A percentile compares a stretch with the other conserved stretches of the same genome.
phyloP scores from a whole-genome alignment of 78 protist species.

The Tieghemostelium lacteum region DNA sequence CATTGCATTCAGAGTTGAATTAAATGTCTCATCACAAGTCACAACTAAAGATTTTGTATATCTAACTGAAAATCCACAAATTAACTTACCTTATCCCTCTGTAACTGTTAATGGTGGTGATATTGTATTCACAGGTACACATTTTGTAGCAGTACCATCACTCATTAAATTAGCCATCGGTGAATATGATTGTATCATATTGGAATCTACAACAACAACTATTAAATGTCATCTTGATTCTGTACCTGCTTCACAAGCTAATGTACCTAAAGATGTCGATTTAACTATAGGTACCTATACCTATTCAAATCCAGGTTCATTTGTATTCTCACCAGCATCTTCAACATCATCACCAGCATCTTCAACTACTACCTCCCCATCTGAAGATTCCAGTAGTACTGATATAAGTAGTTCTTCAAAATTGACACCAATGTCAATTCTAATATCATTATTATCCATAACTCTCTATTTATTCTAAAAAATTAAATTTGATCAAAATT shows the following conservation, averaged over 20 bases:
- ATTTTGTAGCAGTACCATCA: neutral
- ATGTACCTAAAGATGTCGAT: neutral
- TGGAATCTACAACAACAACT: neutral
- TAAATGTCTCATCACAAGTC: no score
- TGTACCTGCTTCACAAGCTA: neutral
- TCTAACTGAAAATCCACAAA: neutral
- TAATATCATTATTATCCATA: no score
- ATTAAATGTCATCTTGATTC: no score
- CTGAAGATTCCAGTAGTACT: neutral
- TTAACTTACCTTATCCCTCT: neutral
- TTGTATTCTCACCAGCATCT: neutral
- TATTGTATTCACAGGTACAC: neutral
- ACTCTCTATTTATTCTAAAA: neutral
- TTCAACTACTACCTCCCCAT: neutral
- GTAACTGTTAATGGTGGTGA: neutral
- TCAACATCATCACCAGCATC: neutral
- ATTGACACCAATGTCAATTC: neutral
- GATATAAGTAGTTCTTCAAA: neutral
- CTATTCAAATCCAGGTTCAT: neutral
- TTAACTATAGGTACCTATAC: no score
- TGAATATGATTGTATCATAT: neutral
- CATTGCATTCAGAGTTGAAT: no score
- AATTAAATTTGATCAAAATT: neutral
- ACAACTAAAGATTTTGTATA: neutral
- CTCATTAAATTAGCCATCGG: neutral